phyloP scores from a whole-genome alignment of 108 stramenopile species.

The Cyclostephanos invisitatus region DNA sequence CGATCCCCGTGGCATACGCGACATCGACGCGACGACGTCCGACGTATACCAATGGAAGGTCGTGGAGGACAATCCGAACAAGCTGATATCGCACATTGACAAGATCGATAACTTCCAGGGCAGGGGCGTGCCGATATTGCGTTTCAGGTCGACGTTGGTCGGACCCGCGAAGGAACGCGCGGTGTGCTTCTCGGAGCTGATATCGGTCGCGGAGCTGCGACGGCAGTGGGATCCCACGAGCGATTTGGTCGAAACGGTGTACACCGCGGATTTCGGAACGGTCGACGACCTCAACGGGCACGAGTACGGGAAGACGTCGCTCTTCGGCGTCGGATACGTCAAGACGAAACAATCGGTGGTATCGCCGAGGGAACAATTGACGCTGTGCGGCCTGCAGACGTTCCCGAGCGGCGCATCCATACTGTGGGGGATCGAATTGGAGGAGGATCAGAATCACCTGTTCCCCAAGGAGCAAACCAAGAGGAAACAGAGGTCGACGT shows the following conservation, averaged over 20 bases:
- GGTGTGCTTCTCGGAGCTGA: constrained; percentile 36
- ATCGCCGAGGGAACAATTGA: constrained; percentile 51
- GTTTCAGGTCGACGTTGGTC: constrained; percentile 41
- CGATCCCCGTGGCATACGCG: constrained; percentile 22
- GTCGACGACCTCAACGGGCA: constrained; percentile 13
- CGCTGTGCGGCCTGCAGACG: constrained; percentile 51
- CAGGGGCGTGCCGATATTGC: constrained; percentile 33
- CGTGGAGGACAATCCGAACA: constrained; percentile 29
- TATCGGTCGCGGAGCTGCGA: constrained; percentile 22
- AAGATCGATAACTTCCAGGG: constrained; percentile 52
- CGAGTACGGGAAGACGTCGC: constrained; percentile 28
- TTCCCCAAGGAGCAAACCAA: constrained; percentile 40
- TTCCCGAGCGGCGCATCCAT: constrained; percentile 39
- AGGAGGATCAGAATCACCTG: constrained; percentile 43
- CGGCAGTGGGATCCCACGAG: constrained; percentile 47
- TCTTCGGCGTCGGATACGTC: constrained; percentile 54
- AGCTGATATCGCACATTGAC: constrained; percentile 38
- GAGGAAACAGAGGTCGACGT: constrained; percentile 33
- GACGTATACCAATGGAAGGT: constrained; percentile 48
- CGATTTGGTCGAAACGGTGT: constrained; percentile 38
- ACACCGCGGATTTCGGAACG: constrained; percentile 35
- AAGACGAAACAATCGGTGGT: constrained; percentile 49
- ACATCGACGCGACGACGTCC: constrained; percentile 26
- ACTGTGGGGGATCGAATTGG: constrained; percentile 50
- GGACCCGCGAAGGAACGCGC: constrained; percentile 33